Evolutionary conservation across 2,329 filamentous ascomycete species (phyloP).

Genomic region (Neopestalotiopsis sp.): DNA sequence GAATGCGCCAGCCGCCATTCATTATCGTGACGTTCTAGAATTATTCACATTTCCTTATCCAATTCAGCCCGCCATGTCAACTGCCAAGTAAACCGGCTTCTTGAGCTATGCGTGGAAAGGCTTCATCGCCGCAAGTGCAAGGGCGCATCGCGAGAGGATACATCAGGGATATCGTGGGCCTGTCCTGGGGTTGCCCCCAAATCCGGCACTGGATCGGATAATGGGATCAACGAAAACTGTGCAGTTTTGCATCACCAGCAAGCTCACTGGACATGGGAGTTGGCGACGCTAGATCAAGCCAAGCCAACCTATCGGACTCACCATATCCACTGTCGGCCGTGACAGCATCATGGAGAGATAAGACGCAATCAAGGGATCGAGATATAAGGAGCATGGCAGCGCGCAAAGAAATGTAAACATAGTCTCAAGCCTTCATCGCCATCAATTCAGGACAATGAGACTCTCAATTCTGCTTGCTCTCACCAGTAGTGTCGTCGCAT

Average conservation of each 20-base stretch:
- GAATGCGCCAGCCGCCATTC: not conserved
- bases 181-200: not conserved
- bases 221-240: not conserved
- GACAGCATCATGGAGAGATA: constrained; percentile 9
- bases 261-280: not conserved
- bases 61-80: not conserved
- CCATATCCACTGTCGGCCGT: not conserved
- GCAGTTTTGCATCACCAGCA: not conserved
- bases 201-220: not conserved
- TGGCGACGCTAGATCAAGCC: constrained; percentile 1
- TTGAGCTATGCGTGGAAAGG: not conserved
- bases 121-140: constrained; percentile 3
- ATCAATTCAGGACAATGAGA: not conserved
- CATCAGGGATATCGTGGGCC: not conserved
- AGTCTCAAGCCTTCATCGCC: not conserved
- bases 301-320: constrained; percentile 1
- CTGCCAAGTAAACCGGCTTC: not conserved
- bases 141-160: not conserved
- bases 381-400: not conserved
- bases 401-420: not conserved
- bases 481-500: constrained; percentile 7
- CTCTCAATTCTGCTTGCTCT: not conserved
- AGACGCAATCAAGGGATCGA: constrained; percentile 1
- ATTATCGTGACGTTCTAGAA: constrained; percentile 2
- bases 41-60: constrained; percentile 4